Base-by-base conservation (phyloP, 2,329 filamentous ascomycete genomes). In the Penicillium sclerotiorum region DNA sequence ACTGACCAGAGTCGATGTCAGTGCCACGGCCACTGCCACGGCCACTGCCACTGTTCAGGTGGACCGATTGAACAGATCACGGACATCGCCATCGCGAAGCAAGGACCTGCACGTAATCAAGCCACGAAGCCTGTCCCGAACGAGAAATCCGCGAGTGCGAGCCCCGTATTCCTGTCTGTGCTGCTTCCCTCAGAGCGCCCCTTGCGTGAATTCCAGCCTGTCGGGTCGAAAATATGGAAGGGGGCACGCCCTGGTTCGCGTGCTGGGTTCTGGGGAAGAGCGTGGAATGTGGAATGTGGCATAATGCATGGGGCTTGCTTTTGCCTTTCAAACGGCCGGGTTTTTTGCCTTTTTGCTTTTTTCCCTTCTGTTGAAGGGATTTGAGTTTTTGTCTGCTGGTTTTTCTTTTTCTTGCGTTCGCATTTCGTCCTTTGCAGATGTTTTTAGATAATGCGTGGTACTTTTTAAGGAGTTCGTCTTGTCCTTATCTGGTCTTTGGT, bases 161-260 rank as follows among this genome's bases (percentile, higher is more conserved):
- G 15, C 25, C 7, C 23, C 25, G 15, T 17, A 35, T 17, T 35
- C 12, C 17, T 21, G 22, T 45, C 30, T n/a, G 30, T 45, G 42
- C 30, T 45, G 22, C 18, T 33, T 8, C 20, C 25, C 11, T 25
- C 28, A 35, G 33, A 38, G 44, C 52, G 18, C 45, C 55, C 57
- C 57, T 59, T 59, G 55, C 57, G 53, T 56, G 18, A 28, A 23
- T 49, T 49, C 47, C 45, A 45, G 28, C 9, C 32, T 49, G 42
- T 38, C 40, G 50, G 50, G n/a, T n/a, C n/a, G n/a, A n/a, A n/a
- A 38, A 44, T 45, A 15, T 38, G 33, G 18, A n/a, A 30, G 45
- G 42, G 45, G 5, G 45, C 37, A 33, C 13, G 40, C 39, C 30
- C 37, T 47, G 23, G 8, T 45, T 37, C 38, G 49, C 48, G 51